Evolutionary conservation across 768 basidiomycete species (phyloP).

Genomic region (Boletus speciosus): DNA sequence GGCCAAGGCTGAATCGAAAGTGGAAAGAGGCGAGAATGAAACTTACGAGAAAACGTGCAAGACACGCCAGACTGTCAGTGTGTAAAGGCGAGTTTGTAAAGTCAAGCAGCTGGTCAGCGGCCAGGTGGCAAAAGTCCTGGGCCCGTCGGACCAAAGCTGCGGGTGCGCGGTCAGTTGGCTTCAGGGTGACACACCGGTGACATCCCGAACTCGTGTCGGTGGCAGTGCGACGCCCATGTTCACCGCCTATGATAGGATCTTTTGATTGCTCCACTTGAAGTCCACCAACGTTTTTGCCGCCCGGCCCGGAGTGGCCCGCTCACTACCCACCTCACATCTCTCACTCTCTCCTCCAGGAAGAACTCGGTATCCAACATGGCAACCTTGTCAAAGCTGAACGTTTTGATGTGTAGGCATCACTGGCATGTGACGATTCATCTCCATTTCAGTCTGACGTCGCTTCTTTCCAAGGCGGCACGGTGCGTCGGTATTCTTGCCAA

Average conservation of each 20-base stretch:
- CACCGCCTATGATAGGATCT: neutral
- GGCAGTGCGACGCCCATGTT: slow-evolving; percentile 16
- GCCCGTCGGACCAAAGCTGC: slow-evolving; percentile 14
- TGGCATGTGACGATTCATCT: neutral
- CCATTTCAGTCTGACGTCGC: slow-evolving; percentile 1
- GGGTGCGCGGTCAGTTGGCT: neutral
- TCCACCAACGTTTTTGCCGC: too few relatives aligned
- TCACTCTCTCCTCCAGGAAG: neutral
- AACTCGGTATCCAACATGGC: slow-evolving; percentile 34
- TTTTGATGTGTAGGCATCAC: slow-evolving; percentile 68
- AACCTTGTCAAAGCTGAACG: slow-evolving; percentile 53
- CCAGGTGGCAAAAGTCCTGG: slow-evolving; percentile 1
- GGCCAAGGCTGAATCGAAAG: slow-evolving; percentile 30
- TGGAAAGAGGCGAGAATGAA: slow-evolving; percentile 24
- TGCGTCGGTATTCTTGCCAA: slow-evolving; percentile 19
- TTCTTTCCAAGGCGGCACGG: slow-evolving; percentile 42
- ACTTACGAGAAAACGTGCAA: slow-evolving; percentile 32
- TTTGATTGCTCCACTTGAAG: too few relatives aligned
- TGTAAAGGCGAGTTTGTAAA: slow-evolving; percentile 12
- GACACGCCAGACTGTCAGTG: slow-evolving; percentile 24
- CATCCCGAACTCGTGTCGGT: slow-evolving; percentile 27
- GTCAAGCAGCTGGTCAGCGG: slow-evolving; percentile 12
- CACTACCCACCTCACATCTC: too few relatives aligned
- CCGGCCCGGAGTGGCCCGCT: slow-evolving; percentile 4
- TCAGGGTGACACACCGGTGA: slow-evolving; percentile 32